Evolutionary conservation across 2,329 filamentous ascomycete species (phyloP).

Genomic region (Orbilia blumenaviensis): DNA sequence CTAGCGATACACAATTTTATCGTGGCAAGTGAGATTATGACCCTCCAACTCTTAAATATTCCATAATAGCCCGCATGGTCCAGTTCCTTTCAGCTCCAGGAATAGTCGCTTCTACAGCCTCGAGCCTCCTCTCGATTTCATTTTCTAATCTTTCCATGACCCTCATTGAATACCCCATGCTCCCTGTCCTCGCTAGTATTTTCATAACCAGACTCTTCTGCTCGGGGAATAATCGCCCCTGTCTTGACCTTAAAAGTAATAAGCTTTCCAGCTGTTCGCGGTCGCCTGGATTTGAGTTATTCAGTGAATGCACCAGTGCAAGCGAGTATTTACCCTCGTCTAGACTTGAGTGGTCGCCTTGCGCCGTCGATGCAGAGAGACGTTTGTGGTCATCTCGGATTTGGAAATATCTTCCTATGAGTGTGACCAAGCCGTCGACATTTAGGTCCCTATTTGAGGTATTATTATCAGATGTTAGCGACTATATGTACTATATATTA

Average conservation of each 20-base stretch:
- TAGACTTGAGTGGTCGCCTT: neutral
- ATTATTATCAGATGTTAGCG: neutral
- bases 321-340: conserved; percentile 25
- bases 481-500: too few species aligned
- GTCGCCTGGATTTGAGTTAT: conserved; percentile 8
- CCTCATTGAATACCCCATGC: conserved; percentile 13
- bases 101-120: conserved; percentile 1
- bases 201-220: conserved; percentile 26
- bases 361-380: neutral
- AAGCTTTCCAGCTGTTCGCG: conserved; percentile 16
- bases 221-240: conserved; percentile 7
- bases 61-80: conserved; percentile 24
- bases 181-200: conserved; percentile 5
- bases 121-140: conserved; percentile 18
- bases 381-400: conserved; percentile 17
- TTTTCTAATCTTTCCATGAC: conserved; percentile 6
- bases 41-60: conserved; percentile 1
- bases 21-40: too few species aligned
- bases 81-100: conserved; percentile 6
- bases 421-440: conserved; percentile 2
- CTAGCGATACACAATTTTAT: neutral
- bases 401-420: conserved; percentile 18
- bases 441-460: neutral
- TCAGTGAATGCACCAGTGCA: conserved; percentile 12
- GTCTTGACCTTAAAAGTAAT: neutral